Percentiles rank a stretch among this genome's conserved stretches.
These are phyloP conservation scores for Tuber microsphaerosporum DNA, from an alignment of 495 filamentous ascomycete species.

Conservation along the genomic window DNA sequence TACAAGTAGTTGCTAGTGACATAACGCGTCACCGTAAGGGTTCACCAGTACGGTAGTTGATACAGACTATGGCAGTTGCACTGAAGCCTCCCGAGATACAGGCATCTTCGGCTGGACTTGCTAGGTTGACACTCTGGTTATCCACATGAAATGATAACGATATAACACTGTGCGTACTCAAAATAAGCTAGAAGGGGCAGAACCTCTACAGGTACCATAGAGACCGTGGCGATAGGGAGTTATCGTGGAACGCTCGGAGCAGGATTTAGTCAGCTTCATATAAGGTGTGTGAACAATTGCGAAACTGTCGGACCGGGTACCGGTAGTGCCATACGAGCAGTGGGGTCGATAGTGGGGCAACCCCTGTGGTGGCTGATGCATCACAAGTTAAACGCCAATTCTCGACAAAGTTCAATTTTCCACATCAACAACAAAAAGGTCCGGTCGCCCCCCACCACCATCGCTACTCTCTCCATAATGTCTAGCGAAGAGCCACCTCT, in stretches of 20 bases:
- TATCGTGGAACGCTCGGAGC: neutral
- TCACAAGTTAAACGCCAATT: neutral
- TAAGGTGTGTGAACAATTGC: neutral
- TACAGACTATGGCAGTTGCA: neutral
- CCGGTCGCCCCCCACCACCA: conserved; percentile 14
- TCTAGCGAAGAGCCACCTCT: conserved; percentile 46
- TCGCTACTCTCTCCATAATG: conserved; percentile 25
- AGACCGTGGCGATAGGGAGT: neutral
- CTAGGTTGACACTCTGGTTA: neutral
- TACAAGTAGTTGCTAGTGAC: neutral
- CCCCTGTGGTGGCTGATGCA: conserved; percentile 1
- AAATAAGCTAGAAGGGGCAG: neutral
- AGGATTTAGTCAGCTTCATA: no score
- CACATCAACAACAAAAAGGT: conserved; percentile 5
- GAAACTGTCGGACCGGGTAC: no score
- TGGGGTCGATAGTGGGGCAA: neutral
- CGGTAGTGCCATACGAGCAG: neutral
- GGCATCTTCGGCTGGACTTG: neutral
- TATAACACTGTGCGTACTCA: neutral
- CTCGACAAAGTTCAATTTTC: neutral
- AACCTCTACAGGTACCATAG: neutral
- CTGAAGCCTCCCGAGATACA: neutral
- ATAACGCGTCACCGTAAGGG: neutral
- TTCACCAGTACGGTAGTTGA: neutral
- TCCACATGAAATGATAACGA: neutral